phyloP scores from a whole-genome alignment of 495 filamentous ascomycete species.

The Daldinia caldariorum region DNA sequence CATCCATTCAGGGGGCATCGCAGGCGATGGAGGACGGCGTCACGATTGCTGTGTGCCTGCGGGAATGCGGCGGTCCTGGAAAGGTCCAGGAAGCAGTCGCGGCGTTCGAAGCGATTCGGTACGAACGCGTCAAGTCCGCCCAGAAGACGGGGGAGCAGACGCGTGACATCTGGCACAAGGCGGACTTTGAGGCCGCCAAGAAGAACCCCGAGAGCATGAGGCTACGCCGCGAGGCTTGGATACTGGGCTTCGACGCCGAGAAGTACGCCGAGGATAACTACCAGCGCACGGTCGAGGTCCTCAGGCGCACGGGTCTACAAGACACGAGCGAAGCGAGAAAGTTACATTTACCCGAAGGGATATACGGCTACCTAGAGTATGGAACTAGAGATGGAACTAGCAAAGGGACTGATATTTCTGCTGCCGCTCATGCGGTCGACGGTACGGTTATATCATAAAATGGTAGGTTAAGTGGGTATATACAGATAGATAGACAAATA shows the following conservation, averaged over 20 bases:
- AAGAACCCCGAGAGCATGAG: conserved; percentile 68
- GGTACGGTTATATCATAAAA: conserved; percentile 29
- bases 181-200: conserved; percentile 65
- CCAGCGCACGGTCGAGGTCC: conserved; percentile 32
- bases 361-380: conserved; percentile 41
- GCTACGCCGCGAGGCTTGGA: conserved; percentile 66
- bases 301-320: conserved; percentile 34
- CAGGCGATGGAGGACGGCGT: conserved; percentile 79
- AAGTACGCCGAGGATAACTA: conserved; percentile 56
- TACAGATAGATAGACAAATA: conserved; percentile 21
- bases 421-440: conserved; percentile 22
- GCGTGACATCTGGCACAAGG: conserved; percentile 69
- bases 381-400: conserved; percentile 4
- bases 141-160: conserved; percentile 69
- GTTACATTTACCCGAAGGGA: conserved; percentile 41
- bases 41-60: conserved; percentile 69
- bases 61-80: conserved; percentile 49
- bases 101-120: conserved; percentile 61
- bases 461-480: neutral
- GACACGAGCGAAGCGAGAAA: conserved; percentile 27
- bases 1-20: conserved; percentile 74
- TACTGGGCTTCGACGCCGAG: conserved; percentile 71
- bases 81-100: conserved; percentile 57
- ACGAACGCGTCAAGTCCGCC: conserved; percentile 63
- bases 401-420: conserved; percentile 7